phyloP scores from a whole-genome alignment of 2,329 filamentous ascomycete species.

The Fusarium vanettenii region DNA sequence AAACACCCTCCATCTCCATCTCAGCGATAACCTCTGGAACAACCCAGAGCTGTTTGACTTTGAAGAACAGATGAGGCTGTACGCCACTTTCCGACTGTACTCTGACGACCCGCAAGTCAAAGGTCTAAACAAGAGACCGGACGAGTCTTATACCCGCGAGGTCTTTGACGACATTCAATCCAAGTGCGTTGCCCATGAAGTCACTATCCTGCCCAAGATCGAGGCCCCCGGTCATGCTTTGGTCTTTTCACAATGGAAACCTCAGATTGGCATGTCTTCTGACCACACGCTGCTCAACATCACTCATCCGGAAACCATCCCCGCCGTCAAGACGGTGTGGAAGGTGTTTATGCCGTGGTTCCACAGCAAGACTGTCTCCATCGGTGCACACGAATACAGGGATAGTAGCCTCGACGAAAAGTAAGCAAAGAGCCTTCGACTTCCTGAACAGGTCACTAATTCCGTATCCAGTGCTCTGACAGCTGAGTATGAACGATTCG shows the following conservation, averaged over 20 bases:
- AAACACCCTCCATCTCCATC: neutral
- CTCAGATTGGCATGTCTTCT: neutral
- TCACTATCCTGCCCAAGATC: neutral
- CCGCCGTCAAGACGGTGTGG: neutral
- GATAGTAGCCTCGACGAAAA: neutral
- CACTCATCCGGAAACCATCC: neutral
- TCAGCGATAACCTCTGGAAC: neutral
- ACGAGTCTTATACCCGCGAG: neutral
- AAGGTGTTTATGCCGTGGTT: neutral
- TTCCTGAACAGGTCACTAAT: neutral
- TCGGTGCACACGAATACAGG: neutral
- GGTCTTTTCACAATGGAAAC: neutral
- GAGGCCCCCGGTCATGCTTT: neutral
- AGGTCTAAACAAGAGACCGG: neutral
- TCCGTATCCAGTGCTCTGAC: neutral
- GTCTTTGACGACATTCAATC: neutral
- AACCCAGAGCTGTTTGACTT: neutral
- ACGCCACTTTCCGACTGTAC: neutral
- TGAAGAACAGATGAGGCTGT: neutral
- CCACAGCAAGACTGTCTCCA: neutral
- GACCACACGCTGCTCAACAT: neutral
- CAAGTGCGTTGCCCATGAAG: neutral
- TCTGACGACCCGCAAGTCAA: neutral
- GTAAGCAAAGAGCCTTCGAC: neutral
- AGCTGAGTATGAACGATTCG: neutral